Percentiles rank a stretch among this genome's conserved stretches.
These are phyloP conservation scores for Letharia lupina DNA, from an alignment of 495 filamentous ascomycete species.

Conservation along the genomic window DNA sequence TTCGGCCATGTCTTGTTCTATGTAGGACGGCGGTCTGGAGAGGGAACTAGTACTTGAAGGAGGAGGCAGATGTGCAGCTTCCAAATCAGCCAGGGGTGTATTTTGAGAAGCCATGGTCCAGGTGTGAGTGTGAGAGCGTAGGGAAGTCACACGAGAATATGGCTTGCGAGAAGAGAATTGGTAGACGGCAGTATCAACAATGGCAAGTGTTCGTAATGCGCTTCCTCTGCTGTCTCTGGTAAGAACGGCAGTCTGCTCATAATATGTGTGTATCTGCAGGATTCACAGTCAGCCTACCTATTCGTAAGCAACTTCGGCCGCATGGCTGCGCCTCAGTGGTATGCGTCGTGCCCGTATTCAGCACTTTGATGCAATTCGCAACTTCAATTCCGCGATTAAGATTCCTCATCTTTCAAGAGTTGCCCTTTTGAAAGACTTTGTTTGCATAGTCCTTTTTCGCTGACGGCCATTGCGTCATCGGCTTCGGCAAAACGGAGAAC, in stretches of 20 bases:
- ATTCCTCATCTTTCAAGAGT: neutral
- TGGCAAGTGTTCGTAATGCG: neutral
- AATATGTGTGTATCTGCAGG: neutral
- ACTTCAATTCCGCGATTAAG: too few relatives aligned
- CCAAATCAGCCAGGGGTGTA: neutral
- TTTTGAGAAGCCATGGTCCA: neutral
- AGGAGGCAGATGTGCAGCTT: slow-evolving; percentile 6
- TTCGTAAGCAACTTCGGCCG: neutral
- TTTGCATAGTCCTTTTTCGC: neutral
- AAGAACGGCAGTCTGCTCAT: neutral
- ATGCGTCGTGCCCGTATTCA: neutral
- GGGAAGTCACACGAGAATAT: neutral
- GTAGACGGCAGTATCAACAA: neutral
- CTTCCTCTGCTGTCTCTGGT: neutral
- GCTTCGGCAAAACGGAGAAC: neutral
- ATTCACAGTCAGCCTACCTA: neutral
- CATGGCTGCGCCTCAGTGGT: neutral
- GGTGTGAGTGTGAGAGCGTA: neutral
- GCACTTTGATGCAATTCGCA: neutral
- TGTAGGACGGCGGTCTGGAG: slow-evolving; percentile 3
- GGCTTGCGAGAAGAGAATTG: neutral
- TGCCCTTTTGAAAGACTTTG: neutral
- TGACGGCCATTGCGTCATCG: neutral
- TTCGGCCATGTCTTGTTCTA: slow-evolving; percentile 4
- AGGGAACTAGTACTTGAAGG: neutral